These are phyloP conservation scores for Cyberlindnera maritima DNA, from an alignment of 805 yeast species.

Conservation along the genomic window DNA sequence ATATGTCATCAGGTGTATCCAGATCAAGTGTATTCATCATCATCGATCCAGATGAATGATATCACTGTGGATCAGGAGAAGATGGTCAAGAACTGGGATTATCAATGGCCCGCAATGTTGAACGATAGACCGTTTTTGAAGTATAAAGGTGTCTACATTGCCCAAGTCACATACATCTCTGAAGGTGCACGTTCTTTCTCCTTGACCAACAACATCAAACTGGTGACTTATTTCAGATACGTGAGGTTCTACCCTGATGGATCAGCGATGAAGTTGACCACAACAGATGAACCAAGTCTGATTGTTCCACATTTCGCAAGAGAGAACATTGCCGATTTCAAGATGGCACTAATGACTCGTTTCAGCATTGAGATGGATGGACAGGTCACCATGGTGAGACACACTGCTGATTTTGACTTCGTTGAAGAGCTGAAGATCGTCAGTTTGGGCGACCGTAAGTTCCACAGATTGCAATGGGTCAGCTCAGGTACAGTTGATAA, in stretches of 20 bases:
- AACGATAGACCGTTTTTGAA: slow-evolving; percentile 71
- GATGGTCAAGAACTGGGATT: slow-evolving; percentile 41
- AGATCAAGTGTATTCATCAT: slow-evolving; percentile 49
- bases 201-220: slow-evolving; percentile 68
- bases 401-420: slow-evolving; percentile 59
- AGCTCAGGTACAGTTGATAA: slow-evolving; percentile 56
- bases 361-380: slow-evolving; percentile 54
- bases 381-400: slow-evolving; percentile 51
- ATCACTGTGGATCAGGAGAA: slow-evolving; percentile 32
- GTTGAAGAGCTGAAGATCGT: slow-evolving; percentile 59
- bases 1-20: slow-evolving; percentile 52
- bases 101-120: slow-evolving; percentile 36
- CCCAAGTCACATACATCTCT: slow-evolving; percentile 79
- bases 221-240: slow-evolving; percentile 87
- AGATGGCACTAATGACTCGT: slow-evolving; percentile 34
- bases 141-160: slow-evolving; percentile 79
- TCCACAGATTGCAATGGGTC: slow-evolving; percentile 72
- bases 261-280: slow-evolving; percentile 61
- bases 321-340: slow-evolving; percentile 31
- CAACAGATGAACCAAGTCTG: slow-evolving; percentile 66
- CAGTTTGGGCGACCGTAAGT: slow-evolving; percentile 59
- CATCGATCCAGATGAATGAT: slow-evolving; percentile 36
- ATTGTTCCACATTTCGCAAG: slow-evolving; percentile 57
- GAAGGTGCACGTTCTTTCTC: slow-evolving; percentile 76
- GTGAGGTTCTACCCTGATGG: slow-evolving; percentile 81